Conservation (phyloP, 1,139 yeast species). For the Neolecta irregularis region DNA sequence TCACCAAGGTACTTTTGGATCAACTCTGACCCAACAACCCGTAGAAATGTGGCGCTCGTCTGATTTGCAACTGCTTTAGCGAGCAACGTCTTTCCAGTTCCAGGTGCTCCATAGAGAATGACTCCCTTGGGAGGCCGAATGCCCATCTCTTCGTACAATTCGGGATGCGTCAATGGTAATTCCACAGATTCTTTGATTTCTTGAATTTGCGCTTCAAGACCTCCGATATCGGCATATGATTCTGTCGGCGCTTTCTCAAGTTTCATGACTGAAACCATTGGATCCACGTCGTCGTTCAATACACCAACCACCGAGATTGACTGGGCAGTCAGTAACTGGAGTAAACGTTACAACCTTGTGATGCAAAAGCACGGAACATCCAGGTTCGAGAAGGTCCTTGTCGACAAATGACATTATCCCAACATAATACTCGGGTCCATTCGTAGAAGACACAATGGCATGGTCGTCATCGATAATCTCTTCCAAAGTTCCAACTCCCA, state of each 20-base stretch:
- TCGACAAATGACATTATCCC: slow-evolving; percentile 95
- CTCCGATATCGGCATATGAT: slow-evolving; percentile 94
- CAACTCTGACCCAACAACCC: slow-evolving; percentile 93
- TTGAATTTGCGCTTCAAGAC: slow-evolving; percentile 87
- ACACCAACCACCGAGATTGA: slow-evolving; percentile 92
- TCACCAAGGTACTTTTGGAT: slow-evolving; percentile 96
- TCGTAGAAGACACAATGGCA: slow-evolving; percentile 89
- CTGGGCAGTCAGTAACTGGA: no score
- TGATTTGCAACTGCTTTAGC: slow-evolving; percentile 99
- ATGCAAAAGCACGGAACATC: slow-evolving; percentile 91
- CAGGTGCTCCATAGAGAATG: slow-evolving; percentile 95
- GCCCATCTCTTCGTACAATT: slow-evolving; percentile 97
- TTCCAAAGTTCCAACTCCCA: slow-evolving; percentile 91
- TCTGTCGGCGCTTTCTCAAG: slow-evolving; percentile 95
- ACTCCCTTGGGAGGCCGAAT: slow-evolving; percentile 99
- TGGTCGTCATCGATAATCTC: slow-evolving; percentile 97
- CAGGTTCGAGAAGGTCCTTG: slow-evolving; percentile 89
- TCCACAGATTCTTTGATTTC: slow-evolving; percentile 98
- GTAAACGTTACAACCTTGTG: slow-evolving; percentile 52
- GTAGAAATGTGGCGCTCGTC: slow-evolving; percentile 86
- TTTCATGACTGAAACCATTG: slow-evolving; percentile 95
- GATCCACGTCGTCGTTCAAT: slow-evolving; percentile 90
- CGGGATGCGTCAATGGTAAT: slow-evolving; percentile 93
- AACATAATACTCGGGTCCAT: slow-evolving; percentile 95
- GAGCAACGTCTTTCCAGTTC: slow-evolving; percentile 91